Base-by-base conservation (phyloP, 441 rosid genomes). In the Croton laevigatus region DNA sequence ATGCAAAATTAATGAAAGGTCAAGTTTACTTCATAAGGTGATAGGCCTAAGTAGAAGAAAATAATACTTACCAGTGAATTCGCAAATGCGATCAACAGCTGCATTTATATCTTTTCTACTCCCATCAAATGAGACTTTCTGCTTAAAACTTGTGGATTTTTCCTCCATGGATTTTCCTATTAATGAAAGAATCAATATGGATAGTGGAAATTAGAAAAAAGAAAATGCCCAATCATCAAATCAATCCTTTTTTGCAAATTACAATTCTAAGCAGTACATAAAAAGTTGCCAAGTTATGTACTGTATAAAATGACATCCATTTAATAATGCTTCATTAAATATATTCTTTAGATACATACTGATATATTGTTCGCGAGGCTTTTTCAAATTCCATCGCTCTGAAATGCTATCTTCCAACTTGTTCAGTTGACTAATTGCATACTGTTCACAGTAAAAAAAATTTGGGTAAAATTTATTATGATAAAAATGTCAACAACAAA, bases 321-420 rank as follows among this genome's bases (percentile, higher is more conserved):
- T 27, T 27, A 27, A 27, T 27, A 27, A 27, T 27, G 32, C 32
- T 27, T 27, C 32, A 27, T 27, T 27, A 27, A 27, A 27, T 27
- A 27, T 27, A 27, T 27, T 27, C 32, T 27, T 27, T 27, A 1
- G 76, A 82, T 74, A 79, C 95, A 59, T 87, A 95, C 98, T 73
- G 76, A 80, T 76, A 78, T 81, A 75, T 72, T 84, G 88, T 71
- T 89, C 94, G 40, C 71, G 83, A 63, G 92, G 95, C 80, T 75
- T 86, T 77, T 81, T 88, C 72, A 68, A 83, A 59, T 81, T 78
- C 99, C 98, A 93, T 77, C 88, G 85, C 71, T 88, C 89, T 88
- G 86, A 87, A 69, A 95, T 88, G 91, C 93, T 89, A 71, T 95
- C 99, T 83, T 93, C 99, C 84, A 95, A 76, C 83, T 88, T 95